These are phyloP conservation scores for Talaromyces verruculosus DNA, from an alignment of 2,329 filamentous ascomycete species.

Conservation along the genomic window DNA sequence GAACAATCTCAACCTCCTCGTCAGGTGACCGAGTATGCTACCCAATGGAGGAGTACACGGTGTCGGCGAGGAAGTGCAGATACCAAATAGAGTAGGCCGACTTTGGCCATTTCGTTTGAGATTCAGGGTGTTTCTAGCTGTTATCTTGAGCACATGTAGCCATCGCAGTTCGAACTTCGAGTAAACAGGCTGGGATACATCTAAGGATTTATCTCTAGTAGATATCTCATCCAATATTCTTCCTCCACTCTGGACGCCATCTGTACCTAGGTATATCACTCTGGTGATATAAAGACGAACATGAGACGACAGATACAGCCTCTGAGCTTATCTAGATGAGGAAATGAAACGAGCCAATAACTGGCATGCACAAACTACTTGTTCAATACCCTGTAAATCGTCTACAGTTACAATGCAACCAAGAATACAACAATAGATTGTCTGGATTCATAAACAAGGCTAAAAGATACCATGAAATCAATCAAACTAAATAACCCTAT, in stretches of 20 bases:
- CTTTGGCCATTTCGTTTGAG: not conserved
- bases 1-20: not conserved
- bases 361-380: not conserved
- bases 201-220: not conserved
- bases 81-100: not conserved
- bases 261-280: not conserved
- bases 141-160: not conserved
- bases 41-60: not conserved
- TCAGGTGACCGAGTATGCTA: not conserved
- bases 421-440: slow-evolving; percentile 2
- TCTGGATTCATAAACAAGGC: not conserved
- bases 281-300: not conserved
- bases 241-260: not conserved
- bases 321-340: not conserved
- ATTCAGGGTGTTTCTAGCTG: not conserved
- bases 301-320: not conserved
- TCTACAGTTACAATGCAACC: not conserved
- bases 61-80: not conserved
- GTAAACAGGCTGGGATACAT: not conserved
- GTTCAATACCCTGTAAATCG: not conserved
- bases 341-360: not conserved
- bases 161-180: not conserved
- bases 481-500: slow-evolving; percentile 24
- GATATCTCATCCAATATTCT: not conserved
- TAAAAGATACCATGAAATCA: slow-evolving; percentile 14